Evolutionary conservation across 768 basidiomycete genomes (phyloP), one percentile per base, ranked within the genome.

Genomic region (Piloderma croceum): DNA sequence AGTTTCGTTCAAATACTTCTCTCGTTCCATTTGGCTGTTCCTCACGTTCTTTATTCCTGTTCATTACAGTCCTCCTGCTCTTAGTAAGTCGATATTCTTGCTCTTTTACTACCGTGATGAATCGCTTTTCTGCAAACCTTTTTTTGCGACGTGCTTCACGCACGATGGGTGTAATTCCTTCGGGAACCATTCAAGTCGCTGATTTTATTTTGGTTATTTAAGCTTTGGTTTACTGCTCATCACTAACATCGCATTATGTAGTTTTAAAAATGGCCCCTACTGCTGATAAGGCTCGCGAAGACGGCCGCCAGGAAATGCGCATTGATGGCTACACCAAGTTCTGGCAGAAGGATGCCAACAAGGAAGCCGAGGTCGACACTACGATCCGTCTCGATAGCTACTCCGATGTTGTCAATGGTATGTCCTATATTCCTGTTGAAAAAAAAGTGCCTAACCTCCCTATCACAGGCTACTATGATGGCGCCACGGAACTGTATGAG

Each of bases 401-500:
- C 63, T 82, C 85, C 10, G 90, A 96, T 39, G 90, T 99, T 45
- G 88, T 98, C 44, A 94, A 96, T 49, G 91, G 90, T 89, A 37
- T 18, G 27, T 15, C 27, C 27, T 29, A 9, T 15, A 29, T 29
- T 29, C 27, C 27, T 15, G n/a, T 38, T 27, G 18, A 18, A 36
- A 10, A 17, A 25, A 2, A 13, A 2, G 38, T 43, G 3, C 36
- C 27, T 29, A 15, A 29, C 27, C 27, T 29, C 10, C 27, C 10
- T 9, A 29, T 29, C 10, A 4, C 37, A 90, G 91, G 91, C 31
- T 97, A 94, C 68, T 99, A 97, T 51, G 93, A 99, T 59, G 94
- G 90, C 51, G 91, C 90, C 6, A 98, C 94, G 3, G 81, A 90
- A 57, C 70, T 97, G 43, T 96, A 97, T 67, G 93, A 97, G 61